These are phyloP conservation scores for Penicillium odoratum DNA, from an alignment of 495 filamentous ascomycete genomes.

Conservation along the genomic window DNA sequence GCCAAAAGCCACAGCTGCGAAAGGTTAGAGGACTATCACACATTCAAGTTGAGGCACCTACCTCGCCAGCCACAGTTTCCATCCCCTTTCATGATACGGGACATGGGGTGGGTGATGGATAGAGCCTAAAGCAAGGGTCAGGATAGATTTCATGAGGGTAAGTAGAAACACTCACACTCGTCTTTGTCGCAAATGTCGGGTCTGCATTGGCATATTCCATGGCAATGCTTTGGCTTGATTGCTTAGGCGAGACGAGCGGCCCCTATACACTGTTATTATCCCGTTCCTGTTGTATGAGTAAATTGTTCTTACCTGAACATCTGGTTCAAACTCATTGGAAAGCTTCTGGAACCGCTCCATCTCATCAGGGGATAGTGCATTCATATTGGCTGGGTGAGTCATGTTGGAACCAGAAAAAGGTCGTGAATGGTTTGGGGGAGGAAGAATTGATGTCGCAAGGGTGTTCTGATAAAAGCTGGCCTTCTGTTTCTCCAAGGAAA, in stretches of 20 bases:
- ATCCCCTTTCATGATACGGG: constrained; percentile 85
- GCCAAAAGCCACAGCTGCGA: constrained; percentile 80
- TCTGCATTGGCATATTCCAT: constrained; percentile 91
- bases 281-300: not conserved
- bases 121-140: constrained; percentile 57
- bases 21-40: constrained; percentile 15
- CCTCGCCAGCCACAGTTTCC: constrained; percentile 98
- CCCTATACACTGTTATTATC: constrained; percentile 54
- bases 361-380: constrained; percentile 48
- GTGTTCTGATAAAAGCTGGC: constrained; percentile 26
- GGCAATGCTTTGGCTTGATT: constrained; percentile 73
- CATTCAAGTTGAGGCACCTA: constrained; percentile 41
- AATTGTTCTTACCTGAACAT: constrained; percentile 53
- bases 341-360: constrained; percentile 55
- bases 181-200: constrained; percentile 80
- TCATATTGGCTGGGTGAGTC: constrained; percentile 40
- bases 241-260: constrained; percentile 75
- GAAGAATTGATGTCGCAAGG: constrained; percentile 23
- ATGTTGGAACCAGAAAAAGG: constrained; percentile 16
- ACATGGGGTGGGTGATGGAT: constrained; percentile 80
- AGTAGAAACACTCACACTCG: constrained; percentile 59
- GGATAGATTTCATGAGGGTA: not conserved
- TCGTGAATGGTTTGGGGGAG: constrained; percentile 15
- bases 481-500: constrained; percentile 36
- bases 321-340: constrained; percentile 64